A percentile compares a stretch with the other conserved stretches of the same genome.
These are phyloP conservation scores for Russula vinacea DNA, from an alignment of 768 basidiomycete species.

Conservation along the genomic window DNA sequence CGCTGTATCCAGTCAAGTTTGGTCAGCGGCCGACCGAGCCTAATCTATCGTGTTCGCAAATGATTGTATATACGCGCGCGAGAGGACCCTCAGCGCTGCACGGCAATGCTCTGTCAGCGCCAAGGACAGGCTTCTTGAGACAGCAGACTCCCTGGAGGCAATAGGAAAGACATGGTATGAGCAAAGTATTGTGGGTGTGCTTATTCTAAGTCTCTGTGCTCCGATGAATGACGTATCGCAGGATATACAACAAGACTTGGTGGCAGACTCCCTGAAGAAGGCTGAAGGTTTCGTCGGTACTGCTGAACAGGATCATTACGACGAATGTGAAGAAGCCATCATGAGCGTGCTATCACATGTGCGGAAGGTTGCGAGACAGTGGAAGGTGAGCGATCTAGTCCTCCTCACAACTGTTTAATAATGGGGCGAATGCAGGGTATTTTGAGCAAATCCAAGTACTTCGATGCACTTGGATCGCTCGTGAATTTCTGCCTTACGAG, in stretches of 20 bases:
- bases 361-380: constrained; percentile 56
- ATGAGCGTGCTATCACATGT: constrained; percentile 61
- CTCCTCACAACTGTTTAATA: neutral
- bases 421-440: constrained; percentile 46
- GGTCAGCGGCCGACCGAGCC: constrained; percentile 45
- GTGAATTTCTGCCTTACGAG: constrained; percentile 64
- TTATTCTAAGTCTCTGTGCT: constrained; percentile 1
- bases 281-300: constrained; percentile 68
- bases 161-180: constrained; percentile 70
- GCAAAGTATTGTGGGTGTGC: constrained; percentile 59
- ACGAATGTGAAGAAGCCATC: constrained; percentile 70
- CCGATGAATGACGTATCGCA: constrained; percentile 32
- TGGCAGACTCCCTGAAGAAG: constrained; percentile 49
- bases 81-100: constrained; percentile 29
- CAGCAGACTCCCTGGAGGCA: constrained; percentile 47
- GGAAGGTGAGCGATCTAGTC: constrained; percentile 57
- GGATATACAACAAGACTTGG: constrained; percentile 47
- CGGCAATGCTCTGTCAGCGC: constrained; percentile 35
- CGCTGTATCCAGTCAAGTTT: constrained; percentile 68
- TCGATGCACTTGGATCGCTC: constrained; percentile 65
- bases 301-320: constrained; percentile 68
- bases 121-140: constrained; percentile 52
- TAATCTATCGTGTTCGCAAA: constrained; percentile 74
- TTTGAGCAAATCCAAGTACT: constrained; percentile 68
- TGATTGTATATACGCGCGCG: constrained; percentile 66